Conservation (phyloP, 1,139 yeast species). For the Pichia sp. region DNA sequence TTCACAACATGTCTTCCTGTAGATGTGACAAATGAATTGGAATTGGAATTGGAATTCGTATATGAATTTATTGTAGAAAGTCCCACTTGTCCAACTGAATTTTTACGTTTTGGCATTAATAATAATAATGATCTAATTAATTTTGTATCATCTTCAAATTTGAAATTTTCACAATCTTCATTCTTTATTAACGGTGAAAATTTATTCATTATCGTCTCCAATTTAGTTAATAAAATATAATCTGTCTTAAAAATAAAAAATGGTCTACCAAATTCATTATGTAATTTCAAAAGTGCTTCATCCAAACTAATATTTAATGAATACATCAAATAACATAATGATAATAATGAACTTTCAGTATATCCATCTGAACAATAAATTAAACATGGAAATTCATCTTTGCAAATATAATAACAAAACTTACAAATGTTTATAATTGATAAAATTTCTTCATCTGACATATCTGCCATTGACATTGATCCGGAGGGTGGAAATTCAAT, state of each 20-base stretch:
- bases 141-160: slow-evolving; percentile 19
- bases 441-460: slow-evolving; percentile 48
- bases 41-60: not conserved
- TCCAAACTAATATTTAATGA: slow-evolving; percentile 44
- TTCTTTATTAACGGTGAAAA: slow-evolving; percentile 42
- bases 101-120: slow-evolving; percentile 18
- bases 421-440: slow-evolving; percentile 61
- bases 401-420: slow-evolving; percentile 41
- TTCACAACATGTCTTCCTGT: slow-evolving; percentile 29
- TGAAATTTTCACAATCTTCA: slow-evolving; percentile 8
- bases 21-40: slow-evolving; percentile 18
- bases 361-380: slow-evolving; percentile 88
- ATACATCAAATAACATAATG: slow-evolving; percentile 66
- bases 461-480: slow-evolving; percentile 65
- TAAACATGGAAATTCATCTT: slow-evolving; percentile 33
- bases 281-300: slow-evolving; percentile 53
- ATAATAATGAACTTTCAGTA: slow-evolving; percentile 77
- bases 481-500: slow-evolving; percentile 83
- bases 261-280: slow-evolving; percentile 62
- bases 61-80: too few species aligned
- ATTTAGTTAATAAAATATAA: slow-evolving; percentile 53
- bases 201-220: slow-evolving; percentile 53
- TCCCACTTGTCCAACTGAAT: slow-evolving; percentile 11
- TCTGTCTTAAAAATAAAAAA: slow-evolving; percentile 80
- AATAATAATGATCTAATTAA: slow-evolving; percentile 19